Percentiles rank a stretch among this genome's conserved stretches.
These are phyloP conservation scores for Phytophthora macrochlamydospora DNA, from an alignment of 352 stramenopile species.

Conservation along the genomic window DNA sequence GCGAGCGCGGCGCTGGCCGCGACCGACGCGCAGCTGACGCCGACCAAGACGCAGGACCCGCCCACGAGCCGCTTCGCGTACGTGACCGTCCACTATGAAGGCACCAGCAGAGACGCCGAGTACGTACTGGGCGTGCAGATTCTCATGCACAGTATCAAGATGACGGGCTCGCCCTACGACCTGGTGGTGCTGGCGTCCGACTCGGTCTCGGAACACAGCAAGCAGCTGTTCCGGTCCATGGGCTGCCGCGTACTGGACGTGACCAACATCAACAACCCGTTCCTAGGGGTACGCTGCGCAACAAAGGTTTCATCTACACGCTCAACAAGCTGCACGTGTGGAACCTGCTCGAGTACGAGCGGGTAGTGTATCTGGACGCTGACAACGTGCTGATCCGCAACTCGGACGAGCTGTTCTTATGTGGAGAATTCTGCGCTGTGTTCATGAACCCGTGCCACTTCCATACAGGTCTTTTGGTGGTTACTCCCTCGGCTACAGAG, in stretches of 20 bases:
- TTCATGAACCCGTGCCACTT: conserved; percentile 94
- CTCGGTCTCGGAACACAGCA: conserved; percentile 79
- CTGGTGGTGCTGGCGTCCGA: conserved; percentile 87
- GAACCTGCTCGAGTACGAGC: conserved; percentile 91
- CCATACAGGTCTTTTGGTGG: conserved; percentile 86
- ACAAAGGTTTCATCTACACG: conserved; percentile 92
- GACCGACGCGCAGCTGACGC: conserved; percentile 14
- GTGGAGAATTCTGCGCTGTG: conserved; percentile 87
- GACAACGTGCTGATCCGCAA: conserved; percentile 91
- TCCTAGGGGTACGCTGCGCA: conserved; percentile 73
- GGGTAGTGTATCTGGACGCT: conserved; percentile 91
- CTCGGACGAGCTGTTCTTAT: conserved; percentile 88
- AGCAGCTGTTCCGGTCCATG: conserved; percentile 78
- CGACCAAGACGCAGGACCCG: conserved; percentile 10
- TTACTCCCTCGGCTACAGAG: conserved; percentile 72
- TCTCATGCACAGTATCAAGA: conserved; percentile 88
- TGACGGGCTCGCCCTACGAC: conserved; percentile 81
- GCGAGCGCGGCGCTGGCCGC: conserved; percentile 13
- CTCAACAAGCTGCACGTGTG: conserved; percentile 92
- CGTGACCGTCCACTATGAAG: conserved; percentile 89
- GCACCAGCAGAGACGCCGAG: conserved; percentile 79
- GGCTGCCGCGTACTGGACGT: conserved; percentile 87
- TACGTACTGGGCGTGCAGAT: conserved; percentile 87
- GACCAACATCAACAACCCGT: conserved; percentile 89
- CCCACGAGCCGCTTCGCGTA: conserved; percentile 77